Base-by-base conservation (phyloP, 140 eudicot genomes). In the Ambrosia hybrid region DNA sequence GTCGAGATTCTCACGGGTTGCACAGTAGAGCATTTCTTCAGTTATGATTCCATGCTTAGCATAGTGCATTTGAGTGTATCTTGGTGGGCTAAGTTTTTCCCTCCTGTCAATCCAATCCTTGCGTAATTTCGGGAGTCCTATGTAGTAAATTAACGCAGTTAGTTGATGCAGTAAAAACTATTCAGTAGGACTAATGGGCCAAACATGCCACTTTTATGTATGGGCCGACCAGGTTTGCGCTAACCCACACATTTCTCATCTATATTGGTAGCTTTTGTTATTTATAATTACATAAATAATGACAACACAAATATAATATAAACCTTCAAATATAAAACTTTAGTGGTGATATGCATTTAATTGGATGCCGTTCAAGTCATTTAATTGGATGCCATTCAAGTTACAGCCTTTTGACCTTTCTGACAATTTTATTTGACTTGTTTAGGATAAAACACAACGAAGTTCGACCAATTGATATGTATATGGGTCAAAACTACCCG, bases 11-110 rank as follows among this genome's bases (percentile, higher is more conserved):
- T 94, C 99, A 4, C 99, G 96, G 61, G 97, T 80, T 51, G 99
- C 99, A 77, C 99, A 94, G 85, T 73, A 94, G 57, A 86, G 70
- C 99, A 94, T 94, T 62, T 94, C 99, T 80, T 94, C 97, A 0
- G 99, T 94, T 21, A 94, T 83, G 51, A 86, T 81, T 30, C 97
- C 97, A 55, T 90, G 86, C 86, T 94, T 94, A 51, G 99, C 99
- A n/a, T 83, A 94, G 88, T 68, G 88, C 99, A 94, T 94, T 71
- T 94, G 99, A 11, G 97, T 94, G 87, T 82, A 94, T 70, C 97
- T 74, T 5, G 99, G 99, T n/a, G 83, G 82, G 38, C 84, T 86
- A 65, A 78, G 69, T 41, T 88, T 85, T 79, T 86, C 99, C 73
- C 99, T 83, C 64, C 81, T 73, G 73, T 86, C 94, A 30, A 90